phyloP scores from a whole-genome alignment of 108 stramenopile species.

The Nitzschia palea region DNA sequence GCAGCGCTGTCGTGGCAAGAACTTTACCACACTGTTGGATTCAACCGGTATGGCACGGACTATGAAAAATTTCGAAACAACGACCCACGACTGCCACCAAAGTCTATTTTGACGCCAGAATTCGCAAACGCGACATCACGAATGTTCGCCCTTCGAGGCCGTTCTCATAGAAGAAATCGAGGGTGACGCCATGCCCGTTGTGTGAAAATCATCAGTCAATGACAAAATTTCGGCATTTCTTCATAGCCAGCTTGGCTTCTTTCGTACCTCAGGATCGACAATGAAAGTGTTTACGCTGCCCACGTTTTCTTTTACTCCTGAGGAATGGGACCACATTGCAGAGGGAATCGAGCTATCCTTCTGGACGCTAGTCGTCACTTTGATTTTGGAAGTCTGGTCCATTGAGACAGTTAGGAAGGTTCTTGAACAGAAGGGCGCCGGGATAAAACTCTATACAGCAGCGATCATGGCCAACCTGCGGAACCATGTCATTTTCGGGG shows the following conservation, averaged over 20 bases:
- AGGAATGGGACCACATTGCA: not conserved
- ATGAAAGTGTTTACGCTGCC: not conserved
- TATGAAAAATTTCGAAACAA: too few relatives aligned
- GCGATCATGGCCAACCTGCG: conserved; percentile 20
- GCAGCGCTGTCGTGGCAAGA: too few relatives aligned
- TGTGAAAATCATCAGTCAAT: too few relatives aligned
- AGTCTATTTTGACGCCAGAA: too few relatives aligned
- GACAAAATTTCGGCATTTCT: too few relatives aligned
- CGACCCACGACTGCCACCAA: too few relatives aligned
- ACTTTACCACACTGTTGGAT: too few relatives aligned
- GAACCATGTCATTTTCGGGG: conserved; percentile 29
- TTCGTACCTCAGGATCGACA: not conserved
- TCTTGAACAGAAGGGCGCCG: conserved; percentile 20
- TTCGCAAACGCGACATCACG: too few relatives aligned
- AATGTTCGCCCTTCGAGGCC: too few relatives aligned
- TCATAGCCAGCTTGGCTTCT: not conserved
- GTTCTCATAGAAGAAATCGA: too few relatives aligned
- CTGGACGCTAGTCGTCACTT: conserved; percentile 14
- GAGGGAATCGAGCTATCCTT: conserved; percentile 15
- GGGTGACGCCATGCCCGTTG: too few relatives aligned
- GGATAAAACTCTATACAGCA: conserved; percentile 11
- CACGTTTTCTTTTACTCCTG: not conserved
- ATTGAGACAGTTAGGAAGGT: conserved; percentile 12
- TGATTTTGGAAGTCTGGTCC: conserved; percentile 23
- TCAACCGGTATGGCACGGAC: too few relatives aligned